phyloP scores from a whole-genome alignment of 495 filamentous ascomycete genomes.

The Aspergillus sclerotioniger region DNA sequence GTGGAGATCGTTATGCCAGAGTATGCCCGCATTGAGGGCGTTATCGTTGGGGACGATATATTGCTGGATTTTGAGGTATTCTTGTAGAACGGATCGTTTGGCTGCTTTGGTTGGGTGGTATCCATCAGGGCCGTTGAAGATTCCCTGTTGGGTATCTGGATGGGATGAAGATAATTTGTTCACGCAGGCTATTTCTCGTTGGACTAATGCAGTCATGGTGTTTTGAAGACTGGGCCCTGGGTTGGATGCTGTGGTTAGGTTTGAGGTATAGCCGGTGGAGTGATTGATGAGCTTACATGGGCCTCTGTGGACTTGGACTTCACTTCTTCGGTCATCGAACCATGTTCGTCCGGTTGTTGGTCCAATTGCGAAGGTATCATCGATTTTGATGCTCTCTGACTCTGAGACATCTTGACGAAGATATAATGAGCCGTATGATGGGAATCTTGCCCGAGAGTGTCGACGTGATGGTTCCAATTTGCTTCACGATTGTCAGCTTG shows the following conservation, averaged over 20 bases:
- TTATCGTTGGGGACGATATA: conserved; percentile 11
- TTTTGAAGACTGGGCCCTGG: neutral
- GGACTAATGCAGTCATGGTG: neutral
- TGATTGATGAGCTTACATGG: too few species aligned
- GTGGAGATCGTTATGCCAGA: conserved; percentile 23
- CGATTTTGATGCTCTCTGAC: conserved; percentile 9
- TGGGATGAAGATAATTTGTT: conserved; percentile 7
- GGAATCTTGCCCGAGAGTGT: conserved; percentile 1
- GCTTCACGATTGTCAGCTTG: conserved; percentile 13
- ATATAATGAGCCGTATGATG: conserved; percentile 11
- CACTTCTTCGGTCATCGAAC: conserved; percentile 13
- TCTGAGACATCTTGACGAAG: conserved; percentile 2
- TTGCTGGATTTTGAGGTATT: conserved; percentile 12
- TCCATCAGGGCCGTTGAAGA: conserved; percentile 8
- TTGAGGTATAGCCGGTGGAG: neutral
- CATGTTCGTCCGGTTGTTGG: conserved; percentile 11
- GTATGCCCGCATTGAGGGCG: conserved; percentile 7
- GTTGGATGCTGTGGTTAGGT: neutral
- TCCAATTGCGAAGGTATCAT: conserved; percentile 11
- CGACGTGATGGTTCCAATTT: conserved; percentile 8
- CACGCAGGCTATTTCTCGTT: conserved; percentile 1
- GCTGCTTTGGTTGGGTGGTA: conserved; percentile 9
- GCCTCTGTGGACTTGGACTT: conserved; percentile 8
- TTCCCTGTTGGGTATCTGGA: conserved; percentile 8
- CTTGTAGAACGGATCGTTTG: conserved; percentile 13